A percentile compares a stretch with the other conserved stretches of the same genome.
phyloP scores from a whole-genome alignment of 305 asterid species.

The Fraxinus baroniana region DNA sequence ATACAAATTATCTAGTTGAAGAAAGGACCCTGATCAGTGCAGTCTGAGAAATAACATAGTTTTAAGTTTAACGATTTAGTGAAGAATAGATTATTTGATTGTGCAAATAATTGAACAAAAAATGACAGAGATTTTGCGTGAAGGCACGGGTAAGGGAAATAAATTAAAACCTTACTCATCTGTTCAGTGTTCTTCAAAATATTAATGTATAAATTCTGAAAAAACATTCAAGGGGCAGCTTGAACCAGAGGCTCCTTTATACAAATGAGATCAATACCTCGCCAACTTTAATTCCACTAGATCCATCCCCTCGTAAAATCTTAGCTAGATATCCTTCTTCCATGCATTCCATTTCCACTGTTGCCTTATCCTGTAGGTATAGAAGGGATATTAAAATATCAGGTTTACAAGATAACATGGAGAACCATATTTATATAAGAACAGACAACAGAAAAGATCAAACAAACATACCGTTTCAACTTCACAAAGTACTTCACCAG shows the following conservation, averaged over 20 bases:
- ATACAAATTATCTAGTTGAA: not conserved
- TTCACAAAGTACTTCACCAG: slow-evolving; percentile 99
- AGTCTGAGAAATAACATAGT: not conserved
- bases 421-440: slow-evolving; percentile 9
- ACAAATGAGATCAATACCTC: slow-evolving; percentile 60
- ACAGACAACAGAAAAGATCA: slow-evolving; percentile 18
- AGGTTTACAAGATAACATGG: slow-evolving; percentile 18
- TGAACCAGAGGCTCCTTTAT: slow-evolving; percentile 2
- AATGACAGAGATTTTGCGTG: not conserved
- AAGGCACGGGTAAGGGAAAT: not conserved
- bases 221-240: slow-evolving; percentile 12
- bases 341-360: slow-evolving; percentile 99
- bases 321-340: slow-evolving; percentile 98
- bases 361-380: slow-evolving; percentile 80
- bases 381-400: slow-evolving; percentile 14
- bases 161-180: not conserved
- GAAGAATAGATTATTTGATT: not conserved
- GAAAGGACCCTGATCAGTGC: not conserved
- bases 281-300: slow-evolving; percentile 95
- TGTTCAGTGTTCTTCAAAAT: not conserved
- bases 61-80: not conserved
- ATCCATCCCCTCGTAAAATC: slow-evolving; percentile 78
- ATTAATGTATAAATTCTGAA: slow-evolving; percentile 4
- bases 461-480: slow-evolving; percentile 86
- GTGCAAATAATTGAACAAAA: not conserved